phyloP scores from a whole-genome alignment of 169 alveolate species.

The Cryptosporidium parvum region DNA sequence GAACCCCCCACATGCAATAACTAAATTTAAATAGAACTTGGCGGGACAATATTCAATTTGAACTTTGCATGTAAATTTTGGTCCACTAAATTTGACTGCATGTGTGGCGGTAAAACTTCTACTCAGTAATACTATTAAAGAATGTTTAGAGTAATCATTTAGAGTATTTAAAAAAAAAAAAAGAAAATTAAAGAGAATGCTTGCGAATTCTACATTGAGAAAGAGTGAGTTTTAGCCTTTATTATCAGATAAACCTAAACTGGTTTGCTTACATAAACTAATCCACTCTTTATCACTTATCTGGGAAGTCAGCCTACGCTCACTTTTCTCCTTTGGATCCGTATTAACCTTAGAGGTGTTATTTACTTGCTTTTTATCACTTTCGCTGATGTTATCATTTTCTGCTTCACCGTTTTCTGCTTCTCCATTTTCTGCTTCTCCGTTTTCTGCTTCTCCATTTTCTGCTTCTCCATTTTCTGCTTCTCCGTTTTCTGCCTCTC shows the following conservation, averaged over 20 bases:
- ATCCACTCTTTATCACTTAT: slow-evolving; percentile 63
- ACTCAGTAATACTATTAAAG: background rate
- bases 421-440: background rate
- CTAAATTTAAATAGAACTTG: no score
- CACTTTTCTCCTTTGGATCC: background rate
- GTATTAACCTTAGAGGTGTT: background rate
- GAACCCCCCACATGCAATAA: no score
- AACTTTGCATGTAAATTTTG: background rate
- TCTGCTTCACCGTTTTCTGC: no score
- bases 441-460: no score
- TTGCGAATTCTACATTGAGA: no score
- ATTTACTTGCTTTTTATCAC: slow-evolving; percentile 10
- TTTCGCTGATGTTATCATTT: background rate
- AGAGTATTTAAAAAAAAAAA: no score
- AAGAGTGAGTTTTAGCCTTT: background rate
- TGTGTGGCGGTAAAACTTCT: background rate
- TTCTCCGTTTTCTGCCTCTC: no score
- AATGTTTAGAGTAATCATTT: no score
- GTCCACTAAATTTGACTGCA: background rate
- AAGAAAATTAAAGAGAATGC: no score
- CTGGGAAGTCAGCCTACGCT: background rate
- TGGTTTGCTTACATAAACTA: slow-evolving; percentile 39
- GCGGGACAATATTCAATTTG: no score
- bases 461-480: no score
- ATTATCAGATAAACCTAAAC: slow-evolving; percentile 9